Conservation (phyloP, 257 asterid species). For the Jacaranda copaia region DNA sequence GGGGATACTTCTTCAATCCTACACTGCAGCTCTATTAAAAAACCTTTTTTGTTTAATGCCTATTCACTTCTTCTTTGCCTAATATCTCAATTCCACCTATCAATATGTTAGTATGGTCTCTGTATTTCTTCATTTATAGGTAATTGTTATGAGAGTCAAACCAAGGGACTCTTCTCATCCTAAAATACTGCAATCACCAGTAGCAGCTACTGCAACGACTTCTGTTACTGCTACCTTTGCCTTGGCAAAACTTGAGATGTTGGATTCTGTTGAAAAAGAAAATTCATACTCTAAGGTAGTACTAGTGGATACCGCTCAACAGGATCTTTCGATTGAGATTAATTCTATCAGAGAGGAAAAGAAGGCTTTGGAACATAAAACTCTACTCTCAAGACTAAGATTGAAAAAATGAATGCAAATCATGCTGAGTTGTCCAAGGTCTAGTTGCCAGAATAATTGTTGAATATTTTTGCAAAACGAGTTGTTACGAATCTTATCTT, state of each 20-base stretch:
- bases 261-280: conserved; percentile 57
- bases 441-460: conserved; percentile 31
- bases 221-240: conserved; percentile 98
- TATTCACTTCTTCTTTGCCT: background rate
- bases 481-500: conserved; percentile 28
- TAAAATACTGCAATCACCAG: conserved; percentile 85
- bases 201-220: conserved; percentile 96
- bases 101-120: conserved; percentile 16
- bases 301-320: conserved; percentile 58
- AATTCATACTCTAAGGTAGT: conserved; percentile 65
- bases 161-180: conserved; percentile 71
- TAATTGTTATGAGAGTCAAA: conserved; percentile 82
- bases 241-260: conserved; percentile 63
- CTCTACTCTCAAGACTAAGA: conserved; percentile 64
- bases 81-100: conserved; percentile 31
- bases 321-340: conserved; percentile 59
- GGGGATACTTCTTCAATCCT: background rate
- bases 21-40: background rate
- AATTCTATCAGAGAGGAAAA: conserved; percentile 63
- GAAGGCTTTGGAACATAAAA: conserved; percentile 63
- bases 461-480: background rate
- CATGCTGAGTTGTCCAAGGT: conserved; percentile 83
- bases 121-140: conserved; percentile 48
- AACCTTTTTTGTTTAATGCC: background rate
- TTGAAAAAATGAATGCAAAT: conserved; percentile 68